Evolutionary conservation across 2,329 filamentous ascomycete species (phyloP), one percentile per base, ranked within the genome.

Genomic region (Gliomastix tumulicola): DNA sequence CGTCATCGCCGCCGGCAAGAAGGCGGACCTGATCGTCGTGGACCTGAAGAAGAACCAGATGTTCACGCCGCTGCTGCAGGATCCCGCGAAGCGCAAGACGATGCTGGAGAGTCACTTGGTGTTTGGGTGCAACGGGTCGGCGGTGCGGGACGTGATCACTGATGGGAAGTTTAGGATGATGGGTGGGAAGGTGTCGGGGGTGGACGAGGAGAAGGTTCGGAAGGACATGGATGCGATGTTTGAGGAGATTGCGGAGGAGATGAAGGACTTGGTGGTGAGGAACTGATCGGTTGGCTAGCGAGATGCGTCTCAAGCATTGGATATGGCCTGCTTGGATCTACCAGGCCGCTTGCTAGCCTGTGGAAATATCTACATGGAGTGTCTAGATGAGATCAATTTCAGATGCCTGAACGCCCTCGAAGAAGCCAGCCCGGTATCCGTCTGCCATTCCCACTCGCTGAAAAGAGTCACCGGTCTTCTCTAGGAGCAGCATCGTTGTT

Each of bases 41-140:
- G 39, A 41, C 21, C 28, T 41, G 3, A 39, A 36, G 15, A 41
- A 39, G 36, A 41, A 41, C 20, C 39, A 41, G 8, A 41, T 39
- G 39, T 41, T 41, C 34, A 41, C 39, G 12, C 39, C 39, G 11
- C 36, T 41, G 10, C 21, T 41, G 22, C 38, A 41, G 28, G 39
- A 41, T 8, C 36, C 36, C 11, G 15, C 6, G 6, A 34, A 20
- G 3, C 39, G 39, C 15, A 39, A 41, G 30, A 28, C 16, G 25
- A 28, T 28, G 25, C 11, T 28, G 11, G 25, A 28, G 9, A 39
- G 37, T 11, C 37, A 42, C 11, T 28, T 42, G 6, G 37, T 40
- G 20, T 39, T 42, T 23, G 40, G 34, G 2, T 40, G 37, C 34
- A 27, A 28, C 16, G 25, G 25, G 3, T 28, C 25, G 4, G 25